Base-by-base conservation (phyloP, 441 rosid species). In the Breynia disticha region DNA sequence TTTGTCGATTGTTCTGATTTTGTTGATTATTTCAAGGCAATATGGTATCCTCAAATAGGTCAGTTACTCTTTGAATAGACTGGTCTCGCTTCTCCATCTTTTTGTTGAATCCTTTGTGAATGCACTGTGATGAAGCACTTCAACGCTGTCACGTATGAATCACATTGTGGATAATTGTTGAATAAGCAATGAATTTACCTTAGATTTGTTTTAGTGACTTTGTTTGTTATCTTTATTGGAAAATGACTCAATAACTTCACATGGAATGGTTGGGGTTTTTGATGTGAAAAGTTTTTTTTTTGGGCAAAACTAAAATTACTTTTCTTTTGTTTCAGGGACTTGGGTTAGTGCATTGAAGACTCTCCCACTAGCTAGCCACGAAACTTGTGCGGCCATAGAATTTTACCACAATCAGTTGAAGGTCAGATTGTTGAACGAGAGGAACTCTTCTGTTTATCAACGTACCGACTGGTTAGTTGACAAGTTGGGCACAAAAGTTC, bases 381-480 rank as follows among this genome's bases (percentile, higher is more conserved):
- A 87, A 72, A 87, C 80, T n/a, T 77, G 78, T 73, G 93, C 96
- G 19, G 81, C 88, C 16, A 76, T 90, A 84, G 95, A 90, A 67
- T 81, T 87, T 67, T 87, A 83, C 78, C 95, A 90, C 71, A 76
- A 74, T 56, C 95, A 85, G 62, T 52, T 90, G 72, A 87, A 79
- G 59, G 80, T 82, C 53, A 78, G 95, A 69, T 67, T 90, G 52
- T 50, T 83, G 74, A 80, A 79, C 54, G 95, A 83, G 78, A 78
- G 75, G 64, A 80, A 79, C 66, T 55, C 79, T 37, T 62, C 59
- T 65, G 83, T 70, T 56, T 83, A 81, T 63, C 82, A 80, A 56
- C 88, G 88, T 41, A 69, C 83, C 64, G 98, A 90, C 79, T 90
- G 96, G 98, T 68, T 90, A 73, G 95, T 85, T 15, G 81, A 87